phyloP scores from a whole-genome alignment of 495 filamentous ascomycete genomes.

The Pseudomonodictys pantanalensis region DNA sequence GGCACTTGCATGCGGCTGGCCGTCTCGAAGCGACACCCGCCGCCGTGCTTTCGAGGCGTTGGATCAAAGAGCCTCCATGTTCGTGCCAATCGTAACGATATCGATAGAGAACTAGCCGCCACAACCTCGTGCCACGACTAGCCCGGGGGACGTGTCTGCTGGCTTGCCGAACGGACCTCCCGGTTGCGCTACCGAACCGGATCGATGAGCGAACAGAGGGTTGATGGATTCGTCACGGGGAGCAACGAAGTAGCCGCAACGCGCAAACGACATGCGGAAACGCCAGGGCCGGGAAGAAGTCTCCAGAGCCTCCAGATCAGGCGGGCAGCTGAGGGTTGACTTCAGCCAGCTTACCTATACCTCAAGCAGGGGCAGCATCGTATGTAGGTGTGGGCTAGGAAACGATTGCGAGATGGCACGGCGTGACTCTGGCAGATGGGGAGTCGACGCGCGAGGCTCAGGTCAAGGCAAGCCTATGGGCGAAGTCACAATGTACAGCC shows the following conservation, averaged over 20 bases:
- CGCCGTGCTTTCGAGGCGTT: neutral
- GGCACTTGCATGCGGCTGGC: slow-evolving; percentile 26
- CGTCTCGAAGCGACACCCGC: slow-evolving; percentile 9
- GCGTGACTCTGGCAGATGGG: slow-evolving; percentile 1
- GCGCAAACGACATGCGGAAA: no score
- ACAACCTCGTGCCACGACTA: slow-evolving; percentile 15
- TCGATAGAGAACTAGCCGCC: slow-evolving; percentile 19
- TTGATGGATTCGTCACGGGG: no score
- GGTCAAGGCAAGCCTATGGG: slow-evolving; percentile 14
- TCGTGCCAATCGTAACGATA: slow-evolving; percentile 6
- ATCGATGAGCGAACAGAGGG: neutral
- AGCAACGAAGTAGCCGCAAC: no score
- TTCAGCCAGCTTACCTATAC: no score
- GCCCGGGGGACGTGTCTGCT: no score
- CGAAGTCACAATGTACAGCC: slow-evolving; percentile 11
- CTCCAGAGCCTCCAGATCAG: no score
- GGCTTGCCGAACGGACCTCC: slow-evolving; percentile 3
- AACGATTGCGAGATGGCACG: no score
- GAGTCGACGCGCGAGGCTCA: slow-evolving; percentile 8
- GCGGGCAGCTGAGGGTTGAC: no score
- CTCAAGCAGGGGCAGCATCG: no score
- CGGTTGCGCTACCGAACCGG: slow-evolving; percentile 27
- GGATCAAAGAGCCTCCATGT: slow-evolving; percentile 2
- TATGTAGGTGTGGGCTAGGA: no score
- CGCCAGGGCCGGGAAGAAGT: no score